Base-by-base conservation (phyloP, 495 filamentous ascomycete genomes). In the Neurospora sp. region DNA sequence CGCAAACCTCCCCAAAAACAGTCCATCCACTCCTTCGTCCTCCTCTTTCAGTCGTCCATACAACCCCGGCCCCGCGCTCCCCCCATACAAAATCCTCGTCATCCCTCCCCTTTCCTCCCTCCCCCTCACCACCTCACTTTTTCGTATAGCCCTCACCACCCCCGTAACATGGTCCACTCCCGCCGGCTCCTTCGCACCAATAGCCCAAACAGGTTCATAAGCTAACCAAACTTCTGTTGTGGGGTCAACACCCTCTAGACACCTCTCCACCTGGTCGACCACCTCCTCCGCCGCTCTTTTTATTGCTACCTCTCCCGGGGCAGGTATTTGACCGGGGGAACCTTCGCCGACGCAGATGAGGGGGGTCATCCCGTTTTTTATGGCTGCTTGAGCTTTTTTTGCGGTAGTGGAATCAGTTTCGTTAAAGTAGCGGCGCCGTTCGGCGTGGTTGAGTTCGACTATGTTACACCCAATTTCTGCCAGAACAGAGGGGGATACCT, bases 191-290 rank as follows among this genome's bases (percentile, higher is more conserved):
- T 83, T 82, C 37, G 92, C 87, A 4, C 93, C 93, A 81, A 96
- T 96, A 0, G 93, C 93, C 93, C 93, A 96, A 1, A 95, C 92
- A 13, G 93, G 93, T 83, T 97, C 93, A 79, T 97, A 97, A 4
- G 93, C 93, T 45, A 96, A 85, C 17, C 94, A 89, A 24, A 95
- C 87, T n/a, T 93, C 88, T 2, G 86, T 86, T 11, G 89, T 84
- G 3, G 78, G 81, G 0, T 87, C 85, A 31, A 94, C 81, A 0
- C 84, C 87, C 17, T 81, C 81, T 21, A 96, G 77, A 9, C 92
- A 88, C 3, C 87, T 83, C 28, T 83, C 83, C 17, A 96, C 85
- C 74, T 94, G 91, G 21, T 82, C 79, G 39, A 82, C 82, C 72
- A 91, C 93, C 80, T 94, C 92, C 5, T 83, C 72, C 1, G 91